Base-by-base conservation (phyloP, 805 yeast genomes). In the Candida schatavii region DNA sequence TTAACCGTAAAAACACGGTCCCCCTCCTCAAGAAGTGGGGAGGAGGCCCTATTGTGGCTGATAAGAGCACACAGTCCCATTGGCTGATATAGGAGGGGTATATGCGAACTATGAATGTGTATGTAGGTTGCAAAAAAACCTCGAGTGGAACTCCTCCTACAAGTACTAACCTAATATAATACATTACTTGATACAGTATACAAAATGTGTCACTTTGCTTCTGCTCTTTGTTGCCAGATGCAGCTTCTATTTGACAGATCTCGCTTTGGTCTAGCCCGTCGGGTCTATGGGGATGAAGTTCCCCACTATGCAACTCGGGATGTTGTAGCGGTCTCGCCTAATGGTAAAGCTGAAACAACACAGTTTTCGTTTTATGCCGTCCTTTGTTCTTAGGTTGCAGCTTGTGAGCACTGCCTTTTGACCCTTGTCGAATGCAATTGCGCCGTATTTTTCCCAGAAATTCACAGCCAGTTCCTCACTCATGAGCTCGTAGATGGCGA, bases 391-490 rank as follows among this genome's bases (percentile, higher is more conserved):
- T 46, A 91, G 69, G 51, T 85, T 88, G 65, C 98, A 91, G 60
- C 95, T 85, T 0, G 97, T 90, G 51, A 91, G 65, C 3, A 91
- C 96, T 0, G 97, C 97, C 57, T 91, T 91, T 55, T 90, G 97
- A 1, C 93, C 91, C 51, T 90, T 85, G 55, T 91, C 97, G 64
- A 91, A 90, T 3, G 98, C 97, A 55, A 90, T 87, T 3, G 95
- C 89, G 2, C 97, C 97, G 56, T 90, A 91, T 59, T 90, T 90
- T 56, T 91, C 98, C 98, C 98, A 91, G 59, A 88, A 91, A 54
- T 88, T 90, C 15, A 91, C 97, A 21, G 97, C 95, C 55, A 96
- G 85, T 51, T 90, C 97, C 60, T 90, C 97, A 38, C 89, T 83
- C 96, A 91, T 85, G 47, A 91, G 67, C 64, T 91, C 97, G 63